These are phyloP conservation scores for Pythium guiyangense DNA, from an alignment of 352 stramenopile species.

Conservation along the genomic window DNA sequence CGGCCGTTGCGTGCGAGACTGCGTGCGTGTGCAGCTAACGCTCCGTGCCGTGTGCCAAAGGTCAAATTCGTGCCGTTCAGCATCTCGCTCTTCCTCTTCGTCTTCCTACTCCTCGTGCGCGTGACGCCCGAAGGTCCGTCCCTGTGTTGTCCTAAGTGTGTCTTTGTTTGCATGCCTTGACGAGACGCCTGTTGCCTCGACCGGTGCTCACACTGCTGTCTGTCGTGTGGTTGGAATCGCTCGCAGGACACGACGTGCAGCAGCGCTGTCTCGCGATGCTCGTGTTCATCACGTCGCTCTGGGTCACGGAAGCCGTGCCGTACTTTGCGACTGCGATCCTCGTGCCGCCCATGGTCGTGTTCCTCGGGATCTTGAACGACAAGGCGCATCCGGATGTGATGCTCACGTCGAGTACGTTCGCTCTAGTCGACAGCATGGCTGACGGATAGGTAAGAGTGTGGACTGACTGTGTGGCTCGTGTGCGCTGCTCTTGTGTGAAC, in stretches of 20 bases:
- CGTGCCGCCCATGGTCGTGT: slow-evolving; percentile 85
- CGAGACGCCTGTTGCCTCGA: too few relatives aligned
- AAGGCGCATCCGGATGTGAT: slow-evolving; percentile 66
- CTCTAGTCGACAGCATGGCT: background rate
- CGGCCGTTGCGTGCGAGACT: background rate
- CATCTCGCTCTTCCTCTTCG: slow-evolving; percentile 70
- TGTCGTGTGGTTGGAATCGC: background rate
- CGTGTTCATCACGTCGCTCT: slow-evolving; percentile 87
- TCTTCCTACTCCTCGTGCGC: slow-evolving; percentile 66
- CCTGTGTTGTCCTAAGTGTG: background rate
- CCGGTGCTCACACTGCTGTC: background rate
- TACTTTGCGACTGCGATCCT: slow-evolving; percentile 91
- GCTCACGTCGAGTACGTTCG: slow-evolving; percentile 61
- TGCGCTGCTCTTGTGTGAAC: slow-evolving; percentile 2
- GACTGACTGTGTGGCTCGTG: background rate
- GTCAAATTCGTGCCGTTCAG: slow-evolving; percentile 77
- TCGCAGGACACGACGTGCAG: slow-evolving; percentile 67
- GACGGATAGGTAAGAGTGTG: background rate
- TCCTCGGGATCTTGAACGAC: slow-evolving; percentile 86
- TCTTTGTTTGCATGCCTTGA: background rate
- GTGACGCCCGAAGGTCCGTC: slow-evolving; percentile 65
- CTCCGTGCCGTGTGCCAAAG: slow-evolving; percentile 13
- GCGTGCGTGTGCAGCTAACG: background rate
- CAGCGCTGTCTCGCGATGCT: slow-evolving; percentile 88
- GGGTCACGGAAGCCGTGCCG: slow-evolving; percentile 88